Evolutionary conservation across 129 eudicot genomes (phyloP).

Genomic region (Arctium minus): DNA sequence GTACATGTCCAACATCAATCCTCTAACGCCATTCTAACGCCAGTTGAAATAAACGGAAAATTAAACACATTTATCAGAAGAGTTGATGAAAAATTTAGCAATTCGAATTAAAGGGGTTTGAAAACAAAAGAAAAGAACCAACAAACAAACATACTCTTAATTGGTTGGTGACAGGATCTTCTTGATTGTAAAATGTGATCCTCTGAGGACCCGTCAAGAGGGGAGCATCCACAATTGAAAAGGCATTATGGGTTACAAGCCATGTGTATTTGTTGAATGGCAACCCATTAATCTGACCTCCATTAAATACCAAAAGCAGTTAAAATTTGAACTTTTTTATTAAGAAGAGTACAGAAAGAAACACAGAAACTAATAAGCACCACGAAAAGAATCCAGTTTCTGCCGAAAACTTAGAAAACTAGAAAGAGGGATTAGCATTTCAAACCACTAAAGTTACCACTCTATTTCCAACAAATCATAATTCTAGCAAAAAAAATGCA

Average conservation of each 20-base stretch:
- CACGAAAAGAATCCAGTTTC: background rate
- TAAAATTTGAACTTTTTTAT: background rate
- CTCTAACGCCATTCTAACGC: conserved; percentile 93
- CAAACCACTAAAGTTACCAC: background rate
- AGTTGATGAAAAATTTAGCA: background rate
- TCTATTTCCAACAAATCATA: background rate
- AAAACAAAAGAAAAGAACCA: background rate
- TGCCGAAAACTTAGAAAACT: background rate
- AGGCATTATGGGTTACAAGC: conserved; percentile 93
- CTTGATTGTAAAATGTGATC: conserved; percentile 95
- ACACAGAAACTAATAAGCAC: conserved; percentile 7
- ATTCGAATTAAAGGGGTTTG: background rate
- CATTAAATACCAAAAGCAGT: conserved; percentile 24
- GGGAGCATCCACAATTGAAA: conserved; percentile 96
- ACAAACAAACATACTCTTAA: conserved; percentile 58
- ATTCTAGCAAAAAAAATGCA: background rate
- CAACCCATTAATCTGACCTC: conserved; percentile 71
- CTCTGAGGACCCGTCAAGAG: conserved; percentile 77
- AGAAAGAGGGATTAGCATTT: background rate
- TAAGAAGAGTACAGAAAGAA: background rate
- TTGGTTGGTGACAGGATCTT: conserved; percentile 92
- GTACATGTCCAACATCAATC: conserved; percentile 99
- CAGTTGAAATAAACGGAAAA: conserved; percentile 8
- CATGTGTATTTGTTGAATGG: conserved; percentile 99
- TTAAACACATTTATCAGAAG: conserved; percentile 10